Conservation (phyloP, 2,329 filamentous ascomycete genomes). For the Cladosporium colombiae region DNA sequence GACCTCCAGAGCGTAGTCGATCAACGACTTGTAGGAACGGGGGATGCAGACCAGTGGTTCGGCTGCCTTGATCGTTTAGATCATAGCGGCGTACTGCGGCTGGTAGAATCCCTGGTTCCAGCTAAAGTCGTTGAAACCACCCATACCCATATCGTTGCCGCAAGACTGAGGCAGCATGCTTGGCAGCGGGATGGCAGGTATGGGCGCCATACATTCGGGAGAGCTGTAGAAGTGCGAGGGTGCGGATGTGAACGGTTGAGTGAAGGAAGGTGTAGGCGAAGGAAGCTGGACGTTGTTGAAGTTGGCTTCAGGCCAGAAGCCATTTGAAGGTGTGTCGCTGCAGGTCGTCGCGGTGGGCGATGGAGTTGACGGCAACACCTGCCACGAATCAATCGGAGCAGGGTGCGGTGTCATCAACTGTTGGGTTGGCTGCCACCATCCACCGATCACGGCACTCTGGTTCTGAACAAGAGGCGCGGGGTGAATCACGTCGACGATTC, state of each 20-base stretch:
- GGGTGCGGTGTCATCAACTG: constrained; percentile 63
- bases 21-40: constrained; percentile 28
- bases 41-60: constrained; percentile 15
- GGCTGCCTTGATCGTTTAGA: constrained; percentile 51
- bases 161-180: constrained; percentile 85
- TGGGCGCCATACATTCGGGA: constrained; percentile 70
- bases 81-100: constrained; percentile 69
- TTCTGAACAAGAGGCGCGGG: constrained; percentile 83
- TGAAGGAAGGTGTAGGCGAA: constrained; percentile 79
- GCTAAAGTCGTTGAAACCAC: constrained; percentile 75
- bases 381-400: constrained; percentile 81
- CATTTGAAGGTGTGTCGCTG: constrained; percentile 67
- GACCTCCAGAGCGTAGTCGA: constrained; percentile 32
- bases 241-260: constrained; percentile 64
- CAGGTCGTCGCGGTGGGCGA: constrained; percentile 69
- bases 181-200: constrained; percentile 76
- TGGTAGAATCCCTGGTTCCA: constrained; percentile 88
- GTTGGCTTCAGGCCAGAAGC: constrained; percentile 77
- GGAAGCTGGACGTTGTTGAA: constrained; percentile 71
- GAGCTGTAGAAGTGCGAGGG: constrained; percentile 71
- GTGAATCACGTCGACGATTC: constrained; percentile 84
- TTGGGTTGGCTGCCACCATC: constrained; percentile 70
- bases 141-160: constrained; percentile 63
- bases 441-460: constrained; percentile 62
- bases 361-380: constrained; percentile 84